Conservation (phyloP, 2,329 filamentous ascomycete species). For the Ilyonectria sp. region DNA sequence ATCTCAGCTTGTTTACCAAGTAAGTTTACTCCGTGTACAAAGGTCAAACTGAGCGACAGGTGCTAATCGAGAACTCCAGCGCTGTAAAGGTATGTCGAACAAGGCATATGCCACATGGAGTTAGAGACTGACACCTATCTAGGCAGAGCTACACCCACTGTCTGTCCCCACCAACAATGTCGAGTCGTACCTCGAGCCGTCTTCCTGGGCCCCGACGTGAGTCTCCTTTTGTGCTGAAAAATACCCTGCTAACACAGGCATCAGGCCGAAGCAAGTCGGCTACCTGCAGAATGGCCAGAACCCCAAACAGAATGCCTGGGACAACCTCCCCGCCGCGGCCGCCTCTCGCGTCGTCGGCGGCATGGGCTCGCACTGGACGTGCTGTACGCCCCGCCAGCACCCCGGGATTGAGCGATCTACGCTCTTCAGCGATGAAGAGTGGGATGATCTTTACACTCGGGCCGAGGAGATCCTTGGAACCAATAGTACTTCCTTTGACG, state of each 20-base stretch:
- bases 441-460: conserved; percentile 9
- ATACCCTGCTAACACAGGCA: not conserved
- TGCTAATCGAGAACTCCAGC: not conserved
- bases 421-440: conserved; percentile 11
- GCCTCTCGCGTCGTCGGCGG: conserved; percentile 17
- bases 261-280: not conserved
- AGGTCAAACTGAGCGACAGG: not conserved
- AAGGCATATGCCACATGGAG: not conserved
- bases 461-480: conserved; percentile 1
- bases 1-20: conserved; percentile 21
- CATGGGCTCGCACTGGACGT: conserved; percentile 23
- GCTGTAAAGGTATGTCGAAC: conserved; percentile 8
- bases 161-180: conserved; percentile 2
- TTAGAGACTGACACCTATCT: not conserved
- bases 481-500: conserved; percentile 9
- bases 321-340: conserved; percentile 7
- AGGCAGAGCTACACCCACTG: conserved; percentile 11
- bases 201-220: conserved; percentile 14
- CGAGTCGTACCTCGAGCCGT: not conserved
- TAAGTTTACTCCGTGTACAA: not conserved
- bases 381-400: conserved; percentile 21
- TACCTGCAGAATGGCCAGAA: conserved; percentile 17
- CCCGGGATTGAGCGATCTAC: conserved; percentile 8
- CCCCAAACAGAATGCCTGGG: not conserved
- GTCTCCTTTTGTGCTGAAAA: not conserved